Evolutionary conservation across 768 basidiomycete genomes (phyloP).

Genomic region (Rhodosporidiobolus sp.): DNA sequence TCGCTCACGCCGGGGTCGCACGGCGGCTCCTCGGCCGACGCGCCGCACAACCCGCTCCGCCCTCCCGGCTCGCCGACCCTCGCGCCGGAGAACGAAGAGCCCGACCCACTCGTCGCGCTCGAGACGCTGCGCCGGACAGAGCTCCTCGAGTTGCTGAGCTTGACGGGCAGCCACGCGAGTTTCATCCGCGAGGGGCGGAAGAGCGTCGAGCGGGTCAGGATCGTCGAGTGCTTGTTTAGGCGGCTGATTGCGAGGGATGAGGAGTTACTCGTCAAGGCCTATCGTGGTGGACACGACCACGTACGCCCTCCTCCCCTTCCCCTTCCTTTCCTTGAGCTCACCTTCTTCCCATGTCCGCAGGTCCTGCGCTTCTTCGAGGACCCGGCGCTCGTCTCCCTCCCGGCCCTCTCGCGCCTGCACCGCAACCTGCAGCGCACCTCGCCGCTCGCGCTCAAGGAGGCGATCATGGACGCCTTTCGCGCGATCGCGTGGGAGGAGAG

Average conservation of each 20-base stretch:
- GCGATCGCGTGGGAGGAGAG: slow-evolving; percentile 41
- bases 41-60: slow-evolving; percentile 31
- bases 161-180: slow-evolving; percentile 37
- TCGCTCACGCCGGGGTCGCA: too few species aligned
- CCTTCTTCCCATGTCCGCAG: neutral
- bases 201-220: slow-evolving; percentile 36
- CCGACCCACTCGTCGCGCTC: slow-evolving; percentile 33
- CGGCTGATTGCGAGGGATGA: slow-evolving; percentile 35
- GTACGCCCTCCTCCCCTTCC: neutral
- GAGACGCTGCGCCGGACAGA: slow-evolving; percentile 33
- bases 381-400: slow-evolving; percentile 26
- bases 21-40: neutral
- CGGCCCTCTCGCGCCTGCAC: slow-evolving; percentile 25
- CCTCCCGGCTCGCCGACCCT: slow-evolving; percentile 37
- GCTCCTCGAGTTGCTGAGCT: slow-evolving; percentile 38
- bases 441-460: slow-evolving; percentile 28
- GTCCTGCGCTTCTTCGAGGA: slow-evolving; percentile 41
- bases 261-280: slow-evolving; percentile 37
- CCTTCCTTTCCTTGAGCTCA: neutral
- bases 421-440: slow-evolving; percentile 28
- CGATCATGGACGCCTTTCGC: slow-evolving; percentile 40
- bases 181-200: slow-evolving; percentile 38
- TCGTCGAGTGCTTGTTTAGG: slow-evolving; percentile 40
- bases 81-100: slow-evolving; percentile 30
- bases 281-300: slow-evolving; percentile 39